phyloP scores from a whole-genome alignment of 1,139 yeast species.

The Torulaspora globosa region DNA sequence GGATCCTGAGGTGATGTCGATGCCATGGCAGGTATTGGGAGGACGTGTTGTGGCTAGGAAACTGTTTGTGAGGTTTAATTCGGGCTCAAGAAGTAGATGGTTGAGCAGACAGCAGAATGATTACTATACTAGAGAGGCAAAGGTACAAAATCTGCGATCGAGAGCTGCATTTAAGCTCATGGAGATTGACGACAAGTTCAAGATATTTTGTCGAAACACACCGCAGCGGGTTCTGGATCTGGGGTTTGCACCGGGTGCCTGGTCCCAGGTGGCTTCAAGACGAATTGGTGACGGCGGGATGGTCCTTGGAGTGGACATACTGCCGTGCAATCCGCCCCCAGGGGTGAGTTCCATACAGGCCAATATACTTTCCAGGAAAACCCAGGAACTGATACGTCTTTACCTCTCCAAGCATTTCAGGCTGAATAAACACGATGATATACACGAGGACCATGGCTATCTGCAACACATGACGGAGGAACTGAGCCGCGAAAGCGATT shows the following conservation, averaged over 20 bases:
- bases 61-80: slow-evolving; percentile 16
- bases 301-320: slow-evolving; percentile 79
- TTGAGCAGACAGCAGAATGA: slow-evolving; percentile 64
- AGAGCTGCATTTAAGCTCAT: slow-evolving; percentile 86
- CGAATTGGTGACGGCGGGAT: slow-evolving; percentile 55
- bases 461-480: slow-evolving; percentile 23
- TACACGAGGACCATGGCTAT: slow-evolving; percentile 32
- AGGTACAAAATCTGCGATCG: slow-evolving; percentile 59
- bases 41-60: not conserved
- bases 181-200: slow-evolving; percentile 62
- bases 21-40: not conserved
- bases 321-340: slow-evolving; percentile 70
- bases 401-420: slow-evolving; percentile 49
- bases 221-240: slow-evolving; percentile 67
- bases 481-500: slow-evolving; percentile 11
- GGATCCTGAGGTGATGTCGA: slow-evolving; percentile 1
- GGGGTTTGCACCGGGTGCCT: slow-evolving; percentile 95
- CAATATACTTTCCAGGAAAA: slow-evolving; percentile 62
- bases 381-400: slow-evolving; percentile 58
- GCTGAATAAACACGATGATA: slow-evolving; percentile 26
- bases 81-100: slow-evolving; percentile 58
- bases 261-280: slow-evolving; percentile 79
- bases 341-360: slow-evolving; percentile 87
- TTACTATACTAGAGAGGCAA: slow-evolving; percentile 61
- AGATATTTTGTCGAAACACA: slow-evolving; percentile 47